Evolutionary conservation across 176 grass and related monocot species (phyloP).

Genomic region (Paspalum notatum): DNA sequence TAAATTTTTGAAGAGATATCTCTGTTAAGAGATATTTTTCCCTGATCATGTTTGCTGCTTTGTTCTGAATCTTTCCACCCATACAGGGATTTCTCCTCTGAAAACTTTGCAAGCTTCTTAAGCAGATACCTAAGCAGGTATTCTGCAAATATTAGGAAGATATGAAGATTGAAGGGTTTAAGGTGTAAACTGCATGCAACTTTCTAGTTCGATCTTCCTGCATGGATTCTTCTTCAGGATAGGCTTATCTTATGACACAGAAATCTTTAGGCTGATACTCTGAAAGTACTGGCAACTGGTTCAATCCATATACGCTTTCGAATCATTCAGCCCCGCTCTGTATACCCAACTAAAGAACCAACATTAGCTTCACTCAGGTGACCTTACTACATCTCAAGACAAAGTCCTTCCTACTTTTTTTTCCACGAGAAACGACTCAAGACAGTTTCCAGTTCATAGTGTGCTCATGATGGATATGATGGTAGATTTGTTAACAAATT

Average conservation of each 20-base stretch:
- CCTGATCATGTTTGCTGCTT: conserved; percentile 7
- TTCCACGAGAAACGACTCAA: not conserved
- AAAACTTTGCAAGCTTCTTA: not conserved
- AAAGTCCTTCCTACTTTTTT: not conserved
- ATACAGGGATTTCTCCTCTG: not conserved
- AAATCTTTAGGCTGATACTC: not conserved
- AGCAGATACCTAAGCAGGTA: not conserved
- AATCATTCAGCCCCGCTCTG: not conserved
- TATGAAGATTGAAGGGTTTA: not conserved
- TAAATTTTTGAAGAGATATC: too few relatives aligned
- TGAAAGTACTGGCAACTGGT: not conserved
- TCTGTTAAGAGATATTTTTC: not conserved
- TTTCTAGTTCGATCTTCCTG: conserved; percentile 9
- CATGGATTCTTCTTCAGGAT: not conserved
- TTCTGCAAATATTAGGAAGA: not conserved
- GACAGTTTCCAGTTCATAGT: not conserved
- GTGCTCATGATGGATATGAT: not conserved
- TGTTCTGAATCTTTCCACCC: not conserved
- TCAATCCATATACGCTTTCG: conserved; percentile 1
- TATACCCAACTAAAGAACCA: not conserved
- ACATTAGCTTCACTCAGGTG: not conserved
- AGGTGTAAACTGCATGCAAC: not conserved
- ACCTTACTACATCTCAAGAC: not conserved
- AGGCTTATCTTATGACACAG: not conserved
- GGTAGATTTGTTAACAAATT: not conserved